Evolutionary conservation across 2,329 filamentous ascomycete genomes (phyloP).

Genomic region (Trichoderma guizhouense): DNA sequence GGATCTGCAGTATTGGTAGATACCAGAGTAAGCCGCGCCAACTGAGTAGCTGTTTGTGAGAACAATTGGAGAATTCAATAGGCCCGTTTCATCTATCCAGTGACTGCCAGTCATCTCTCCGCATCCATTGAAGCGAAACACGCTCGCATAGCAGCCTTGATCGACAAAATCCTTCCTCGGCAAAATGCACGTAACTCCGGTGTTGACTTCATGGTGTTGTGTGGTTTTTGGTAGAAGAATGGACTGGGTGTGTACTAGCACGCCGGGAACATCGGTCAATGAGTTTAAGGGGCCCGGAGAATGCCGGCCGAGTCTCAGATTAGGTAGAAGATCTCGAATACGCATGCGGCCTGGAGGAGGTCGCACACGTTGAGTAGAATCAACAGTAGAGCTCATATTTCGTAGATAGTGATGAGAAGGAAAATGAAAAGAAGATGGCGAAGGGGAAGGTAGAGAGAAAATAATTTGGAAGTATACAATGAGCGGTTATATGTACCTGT

Average conservation of each 20-base stretch:
- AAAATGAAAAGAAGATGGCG: neutral
- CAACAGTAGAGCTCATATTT: neutral
- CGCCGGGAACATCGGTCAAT: constrained; percentile 44
- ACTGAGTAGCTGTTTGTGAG: constrained; percentile 55
- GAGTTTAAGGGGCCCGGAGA: constrained; percentile 42
- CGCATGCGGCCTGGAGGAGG: constrained; percentile 17
- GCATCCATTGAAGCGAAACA: constrained; percentile 57
- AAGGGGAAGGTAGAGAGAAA: too few species aligned
- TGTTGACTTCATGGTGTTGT: constrained; percentile 33
- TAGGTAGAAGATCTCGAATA: constrained; percentile 40
- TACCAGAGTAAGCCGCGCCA: constrained; percentile 44
- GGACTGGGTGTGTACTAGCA: constrained; percentile 41
- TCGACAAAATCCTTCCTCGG: constrained; percentile 40
- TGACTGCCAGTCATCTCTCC: constrained; percentile 57
- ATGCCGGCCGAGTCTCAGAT: constrained; percentile 39
- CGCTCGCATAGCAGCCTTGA: constrained; percentile 40
- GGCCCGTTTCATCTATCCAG: constrained; percentile 55
- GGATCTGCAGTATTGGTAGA: constrained; percentile 43
- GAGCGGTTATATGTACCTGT: neutral
- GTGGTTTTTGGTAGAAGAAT: constrained; percentile 28
- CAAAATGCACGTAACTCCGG: constrained; percentile 45
- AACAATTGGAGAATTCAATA: constrained; percentile 53
- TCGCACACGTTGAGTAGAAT: neutral
- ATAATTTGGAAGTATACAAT: too few species aligned
- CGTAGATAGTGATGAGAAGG: too few species aligned